Percentiles rank a stretch among this genome's conserved stretches.
phyloP scores from a whole-genome alignment of 2,329 filamentous ascomycete species.

The Botrytis sinoallii region DNA sequence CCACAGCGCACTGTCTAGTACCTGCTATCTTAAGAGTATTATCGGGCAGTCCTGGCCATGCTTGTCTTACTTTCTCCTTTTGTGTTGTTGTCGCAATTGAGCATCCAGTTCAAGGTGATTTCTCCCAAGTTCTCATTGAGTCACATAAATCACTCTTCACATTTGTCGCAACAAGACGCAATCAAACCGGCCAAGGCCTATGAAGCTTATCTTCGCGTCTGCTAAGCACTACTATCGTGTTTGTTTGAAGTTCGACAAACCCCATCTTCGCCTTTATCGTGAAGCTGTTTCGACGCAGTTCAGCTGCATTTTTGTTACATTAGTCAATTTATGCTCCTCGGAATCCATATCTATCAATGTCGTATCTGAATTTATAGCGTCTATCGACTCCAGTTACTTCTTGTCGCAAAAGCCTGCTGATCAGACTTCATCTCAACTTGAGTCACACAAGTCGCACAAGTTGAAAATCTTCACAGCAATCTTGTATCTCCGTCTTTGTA shows the following conservation, averaged over 20 bases:
- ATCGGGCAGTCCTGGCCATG: neutral
- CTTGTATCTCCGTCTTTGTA: neutral
- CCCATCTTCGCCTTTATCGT: neutral
- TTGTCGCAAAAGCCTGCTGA: neutral
- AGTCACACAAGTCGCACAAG: neutral
- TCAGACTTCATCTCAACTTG: neutral
- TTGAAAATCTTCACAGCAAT: neutral
- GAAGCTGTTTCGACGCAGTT: neutral
- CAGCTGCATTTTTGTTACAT: neutral
- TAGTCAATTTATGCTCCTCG: rapidly evolving
- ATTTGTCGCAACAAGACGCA: neutral
- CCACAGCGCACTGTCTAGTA: neutral
- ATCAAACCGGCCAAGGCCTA: rapidly evolving
- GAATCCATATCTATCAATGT: neutral
- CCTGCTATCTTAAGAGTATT: too few species aligned
- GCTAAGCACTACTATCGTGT: neutral
- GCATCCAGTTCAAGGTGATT: neutral
- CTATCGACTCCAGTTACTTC: neutral
- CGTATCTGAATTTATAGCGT: neutral
- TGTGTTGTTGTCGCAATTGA: too few species aligned
- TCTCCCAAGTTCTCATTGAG: neutral
- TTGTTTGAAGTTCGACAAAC: neutral
- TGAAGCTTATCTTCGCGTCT: neutral
- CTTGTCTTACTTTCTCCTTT: neutral
- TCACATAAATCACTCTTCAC: rapidly evolving